These are phyloP conservation scores for Gyromitra esculenta DNA, from an alignment of 2,329 filamentous ascomycete genomes.

Conservation along the genomic window DNA sequence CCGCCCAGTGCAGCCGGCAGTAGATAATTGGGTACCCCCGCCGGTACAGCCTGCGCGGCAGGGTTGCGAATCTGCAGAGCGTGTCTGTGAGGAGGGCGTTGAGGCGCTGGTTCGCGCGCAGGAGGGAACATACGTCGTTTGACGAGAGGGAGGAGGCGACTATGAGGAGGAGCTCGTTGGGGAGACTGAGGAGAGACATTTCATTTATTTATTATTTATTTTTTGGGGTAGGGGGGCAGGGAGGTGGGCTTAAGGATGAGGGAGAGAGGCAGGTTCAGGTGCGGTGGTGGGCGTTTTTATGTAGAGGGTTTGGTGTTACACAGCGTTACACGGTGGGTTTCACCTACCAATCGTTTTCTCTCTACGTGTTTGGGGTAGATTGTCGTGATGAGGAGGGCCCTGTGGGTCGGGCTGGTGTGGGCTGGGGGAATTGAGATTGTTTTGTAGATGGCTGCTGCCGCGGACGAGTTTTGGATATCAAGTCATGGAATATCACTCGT, in stretches of 20 bases:
- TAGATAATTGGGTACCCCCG: background rate
- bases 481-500: background rate
- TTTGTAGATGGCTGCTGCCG: background rate
- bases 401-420: background rate
- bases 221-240: no score
- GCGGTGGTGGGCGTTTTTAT: background rate
- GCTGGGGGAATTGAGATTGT: background rate
- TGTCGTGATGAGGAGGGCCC: background rate
- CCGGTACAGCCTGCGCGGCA: background rate
- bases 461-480: background rate
- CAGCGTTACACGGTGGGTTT: background rate
- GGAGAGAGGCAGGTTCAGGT: background rate
- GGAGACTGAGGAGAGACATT: slow-evolving; percentile 23
- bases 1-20: slow-evolving; percentile 16
- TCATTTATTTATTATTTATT: no score
- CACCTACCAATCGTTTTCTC: background rate
- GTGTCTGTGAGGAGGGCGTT: slow-evolving; percentile 16
- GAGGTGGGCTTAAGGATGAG: background rate
- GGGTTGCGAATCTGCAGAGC: slow-evolving; percentile 5
- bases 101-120: background rate
- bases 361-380: no score
- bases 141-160: slow-evolving; percentile 7
- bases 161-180: slow-evolving; percentile 32
- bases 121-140: background rate
- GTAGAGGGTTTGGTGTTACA: background rate